Evolutionary conservation across 495 filamentous ascomycete genomes (phyloP).

Genomic region (Xeromyces bisporus): DNA sequence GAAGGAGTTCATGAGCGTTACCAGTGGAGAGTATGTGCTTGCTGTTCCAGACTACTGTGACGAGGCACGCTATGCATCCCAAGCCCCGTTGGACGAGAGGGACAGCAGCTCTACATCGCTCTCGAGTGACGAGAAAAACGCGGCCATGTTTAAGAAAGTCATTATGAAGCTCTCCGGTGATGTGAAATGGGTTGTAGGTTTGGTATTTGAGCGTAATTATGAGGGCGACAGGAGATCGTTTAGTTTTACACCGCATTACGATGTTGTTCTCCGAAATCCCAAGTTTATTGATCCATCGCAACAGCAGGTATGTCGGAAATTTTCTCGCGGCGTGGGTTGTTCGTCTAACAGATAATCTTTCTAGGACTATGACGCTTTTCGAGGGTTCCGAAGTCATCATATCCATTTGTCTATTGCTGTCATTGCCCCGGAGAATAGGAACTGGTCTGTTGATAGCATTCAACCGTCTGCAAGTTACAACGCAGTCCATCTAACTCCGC

Average conservation of each 20-base stretch:
- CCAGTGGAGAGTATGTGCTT: slow-evolving; percentile 84
- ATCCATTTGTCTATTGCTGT: slow-evolving; percentile 89
- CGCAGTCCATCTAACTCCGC: slow-evolving; percentile 76
- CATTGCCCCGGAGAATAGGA: slow-evolving; percentile 57
- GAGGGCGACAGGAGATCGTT: slow-evolving; percentile 52
- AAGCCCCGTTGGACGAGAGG: slow-evolving; percentile 36
- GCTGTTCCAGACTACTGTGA: slow-evolving; percentile 87
- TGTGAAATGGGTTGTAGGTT: slow-evolving; percentile 74
- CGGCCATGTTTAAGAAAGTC: slow-evolving; percentile 84
- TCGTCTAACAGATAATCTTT: too few species aligned
- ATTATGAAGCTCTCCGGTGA: slow-evolving; percentile 96
- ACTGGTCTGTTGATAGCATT: slow-evolving; percentile 55
- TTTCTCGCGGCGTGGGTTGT: too few species aligned
- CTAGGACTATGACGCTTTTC: slow-evolving; percentile 72
- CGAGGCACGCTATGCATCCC: slow-evolving; percentile 54
- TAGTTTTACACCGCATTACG: slow-evolving; percentile 80
- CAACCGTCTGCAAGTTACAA: slow-evolving; percentile 80
- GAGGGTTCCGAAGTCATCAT: slow-evolving; percentile 84
- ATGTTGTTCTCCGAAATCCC: slow-evolving; percentile 71
- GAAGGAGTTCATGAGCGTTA: slow-evolving; percentile 84
- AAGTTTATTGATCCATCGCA: slow-evolving; percentile 43
- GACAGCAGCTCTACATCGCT: slow-evolving; percentile 38
- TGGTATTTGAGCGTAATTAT: slow-evolving; percentile 79
- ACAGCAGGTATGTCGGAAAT: slow-evolving; percentile 18
- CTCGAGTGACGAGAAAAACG: slow-evolving; percentile 48